These are phyloP conservation scores for Keqinozyma sinolaborantium DNA, from an alignment of 1,139 yeast genomes.

Conservation along the genomic window DNA sequence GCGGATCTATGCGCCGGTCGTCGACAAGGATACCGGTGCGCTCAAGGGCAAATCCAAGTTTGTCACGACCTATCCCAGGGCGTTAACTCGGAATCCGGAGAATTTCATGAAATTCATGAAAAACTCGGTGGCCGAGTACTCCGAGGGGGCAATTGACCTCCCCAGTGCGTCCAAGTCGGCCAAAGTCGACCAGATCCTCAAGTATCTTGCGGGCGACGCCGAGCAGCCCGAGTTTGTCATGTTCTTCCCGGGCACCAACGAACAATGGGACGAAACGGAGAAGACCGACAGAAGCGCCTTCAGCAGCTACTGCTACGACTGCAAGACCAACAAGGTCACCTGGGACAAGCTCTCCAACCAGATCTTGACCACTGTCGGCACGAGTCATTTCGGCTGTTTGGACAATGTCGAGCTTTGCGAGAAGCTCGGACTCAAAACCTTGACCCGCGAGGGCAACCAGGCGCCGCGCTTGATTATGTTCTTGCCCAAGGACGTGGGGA, in stretches of 20 bases:
- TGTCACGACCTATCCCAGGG: constrained; percentile 45
- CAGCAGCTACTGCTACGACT: constrained; percentile 39
- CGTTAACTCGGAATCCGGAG: constrained; percentile 42
- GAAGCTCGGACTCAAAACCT: constrained; percentile 39
- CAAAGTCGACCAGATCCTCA: constrained; percentile 30
- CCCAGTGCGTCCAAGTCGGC: constrained; percentile 35
- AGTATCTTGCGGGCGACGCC: constrained; percentile 44
- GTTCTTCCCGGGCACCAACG: constrained; percentile 57
- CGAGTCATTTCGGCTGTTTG: constrained; percentile 60
- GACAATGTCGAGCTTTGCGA: constrained; percentile 48
- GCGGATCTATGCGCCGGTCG: constrained; percentile 56
- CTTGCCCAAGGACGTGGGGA: constrained; percentile 36
- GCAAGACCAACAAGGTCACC: constrained; percentile 44
- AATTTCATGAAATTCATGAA: constrained; percentile 51
- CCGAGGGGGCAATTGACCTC: constrained; percentile 30
- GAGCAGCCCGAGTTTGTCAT: constrained; percentile 52
- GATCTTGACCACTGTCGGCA: constrained; percentile 36
- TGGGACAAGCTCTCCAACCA: constrained; percentile 60
- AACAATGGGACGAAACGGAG: constrained; percentile 38
- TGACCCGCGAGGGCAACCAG: constrained; percentile 14
- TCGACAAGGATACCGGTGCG: constrained; percentile 23
- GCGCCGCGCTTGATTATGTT: constrained; percentile 34
- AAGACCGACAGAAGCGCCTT: constrained; percentile 33
- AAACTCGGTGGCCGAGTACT: constrained; percentile 47
- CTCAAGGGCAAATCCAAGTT: constrained; percentile 28